Evolutionary conservation across 2,329 filamentous ascomycete species (phyloP).

Genomic region (Zymoseptoria crescenta): DNA sequence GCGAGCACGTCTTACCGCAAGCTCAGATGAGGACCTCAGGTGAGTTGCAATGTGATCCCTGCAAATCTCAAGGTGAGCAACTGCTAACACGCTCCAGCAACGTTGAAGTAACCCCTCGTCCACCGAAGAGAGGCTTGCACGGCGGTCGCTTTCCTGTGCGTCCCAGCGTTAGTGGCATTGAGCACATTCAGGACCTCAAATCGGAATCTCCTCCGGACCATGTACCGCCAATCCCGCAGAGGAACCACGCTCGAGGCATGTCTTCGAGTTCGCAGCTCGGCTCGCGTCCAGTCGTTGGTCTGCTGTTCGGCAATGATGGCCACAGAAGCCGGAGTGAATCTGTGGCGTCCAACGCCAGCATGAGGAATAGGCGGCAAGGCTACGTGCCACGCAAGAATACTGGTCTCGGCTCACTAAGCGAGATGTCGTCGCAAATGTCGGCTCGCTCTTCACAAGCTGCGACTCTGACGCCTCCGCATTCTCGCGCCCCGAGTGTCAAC

Average conservation of each 20-base stretch:
- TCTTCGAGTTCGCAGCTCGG: constrained; percentile 15
- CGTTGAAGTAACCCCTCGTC: constrained; percentile 63
- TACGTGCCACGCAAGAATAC: constrained; percentile 47
- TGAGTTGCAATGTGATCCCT: constrained; percentile 1
- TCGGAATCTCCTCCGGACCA: constrained; percentile 51
- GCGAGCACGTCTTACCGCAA: constrained; percentile 19
- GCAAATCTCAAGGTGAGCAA: background rate
- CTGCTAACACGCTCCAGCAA: constrained; percentile 37
- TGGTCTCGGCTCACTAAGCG: constrained; percentile 34
- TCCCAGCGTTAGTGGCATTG: constrained; percentile 59
- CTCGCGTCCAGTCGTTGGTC: constrained; percentile 62
- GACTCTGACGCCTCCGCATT: constrained; percentile 26
- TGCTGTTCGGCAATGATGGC: constrained; percentile 55
- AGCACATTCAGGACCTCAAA: constrained; percentile 49
- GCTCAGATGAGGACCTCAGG: constrained; percentile 24
- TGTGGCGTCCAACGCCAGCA: constrained; percentile 40
- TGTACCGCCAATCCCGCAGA: constrained; percentile 68
- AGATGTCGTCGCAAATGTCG: constrained; percentile 17
- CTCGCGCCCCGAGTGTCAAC: constrained; percentile 24
- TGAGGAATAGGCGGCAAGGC: constrained; percentile 53
- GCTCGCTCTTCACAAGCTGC: constrained; percentile 45
- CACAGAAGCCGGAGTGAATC: constrained; percentile 57
- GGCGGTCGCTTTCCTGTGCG: constrained; percentile 54
- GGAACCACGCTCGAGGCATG: constrained; percentile 65
- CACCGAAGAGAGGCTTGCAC: constrained; percentile 49